phyloP scores from a whole-genome alignment of 1,139 yeast species.

The Pichia sp. region DNA sequence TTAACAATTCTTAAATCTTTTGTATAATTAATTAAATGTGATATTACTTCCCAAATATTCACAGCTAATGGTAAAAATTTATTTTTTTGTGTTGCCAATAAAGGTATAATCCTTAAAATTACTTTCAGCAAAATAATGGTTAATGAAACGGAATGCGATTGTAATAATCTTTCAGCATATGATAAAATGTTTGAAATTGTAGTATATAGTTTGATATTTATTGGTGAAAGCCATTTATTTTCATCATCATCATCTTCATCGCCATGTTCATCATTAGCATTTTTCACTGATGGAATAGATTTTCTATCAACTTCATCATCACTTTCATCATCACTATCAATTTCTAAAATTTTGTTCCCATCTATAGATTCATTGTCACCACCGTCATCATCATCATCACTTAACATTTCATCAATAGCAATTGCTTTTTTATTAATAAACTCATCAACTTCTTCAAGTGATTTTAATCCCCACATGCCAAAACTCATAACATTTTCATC shows the following conservation, averaged over 20 bases:
- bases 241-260: slow-evolving; percentile 17
- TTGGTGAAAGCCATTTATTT: slow-evolving; percentile 55
- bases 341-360: slow-evolving; percentile 20
- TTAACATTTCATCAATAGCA: slow-evolving; percentile 27
- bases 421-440: slow-evolving; percentile 34
- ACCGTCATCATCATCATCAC: slow-evolving; percentile 25
- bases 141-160: slow-evolving; percentile 58
- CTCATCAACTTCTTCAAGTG: slow-evolving; percentile 34
- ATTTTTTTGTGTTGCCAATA: slow-evolving; percentile 55
- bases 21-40: slow-evolving; percentile 33
- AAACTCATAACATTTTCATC: slow-evolving; percentile 28
- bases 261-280: slow-evolving; percentile 14
- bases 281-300: slow-evolving; percentile 10
- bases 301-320: slow-evolving; percentile 27
- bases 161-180: slow-evolving; percentile 64
- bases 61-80: slow-evolving; percentile 64
- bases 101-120: slow-evolving; percentile 45
- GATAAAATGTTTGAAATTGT: slow-evolving; percentile 55
- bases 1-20: slow-evolving; percentile 34
- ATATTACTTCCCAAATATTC: slow-evolving; percentile 58
- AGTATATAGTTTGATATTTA: slow-evolving; percentile 54
- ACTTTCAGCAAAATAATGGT: slow-evolving; percentile 52
- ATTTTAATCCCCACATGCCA: slow-evolving; percentile 52
- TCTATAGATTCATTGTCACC: slow-evolving; percentile 17
- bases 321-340: slow-evolving; percentile 37